Conservation (phyloP, 805 yeast species). For the Candida jianshihensis region DNA sequence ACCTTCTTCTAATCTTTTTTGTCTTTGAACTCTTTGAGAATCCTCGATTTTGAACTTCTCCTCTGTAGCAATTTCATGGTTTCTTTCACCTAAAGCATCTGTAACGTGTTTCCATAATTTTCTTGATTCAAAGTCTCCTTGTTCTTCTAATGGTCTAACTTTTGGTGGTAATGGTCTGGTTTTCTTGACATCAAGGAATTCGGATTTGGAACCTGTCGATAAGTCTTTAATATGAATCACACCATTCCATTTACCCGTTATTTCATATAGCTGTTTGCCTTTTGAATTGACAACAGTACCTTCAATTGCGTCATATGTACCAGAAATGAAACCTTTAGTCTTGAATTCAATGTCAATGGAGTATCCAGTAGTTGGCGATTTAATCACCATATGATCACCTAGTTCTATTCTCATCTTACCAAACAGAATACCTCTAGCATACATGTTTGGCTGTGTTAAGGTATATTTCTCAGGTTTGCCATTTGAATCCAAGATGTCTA, state of each 20-base stretch:
- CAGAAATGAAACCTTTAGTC: constrained; percentile 89
- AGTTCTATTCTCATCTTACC: constrained; percentile 86
- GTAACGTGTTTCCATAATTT: constrained; percentile 78
- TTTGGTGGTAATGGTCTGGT: constrained; percentile 52
- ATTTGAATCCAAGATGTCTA: constrained; percentile 44
- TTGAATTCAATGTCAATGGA: constrained; percentile 87
- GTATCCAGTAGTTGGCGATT: constrained; percentile 49
- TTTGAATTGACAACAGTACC: constrained; percentile 56
- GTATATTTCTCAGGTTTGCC: constrained; percentile 62
- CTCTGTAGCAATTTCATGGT: constrained; percentile 80
- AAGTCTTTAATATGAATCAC: constrained; percentile 60
- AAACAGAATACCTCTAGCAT: constrained; percentile 87
- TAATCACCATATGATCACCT: constrained; percentile 85
- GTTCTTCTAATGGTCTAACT: constrained; percentile 75
- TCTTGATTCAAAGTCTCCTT: constrained; percentile 75
- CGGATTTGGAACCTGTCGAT: constrained; percentile 39
- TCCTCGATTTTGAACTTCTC: constrained; percentile 86
- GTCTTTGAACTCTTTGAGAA: constrained; percentile 70
- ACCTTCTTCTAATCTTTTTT: constrained; percentile 69
- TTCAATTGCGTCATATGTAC: constrained; percentile 83
- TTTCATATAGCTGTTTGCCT: constrained; percentile 53
- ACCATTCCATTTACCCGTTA: constrained; percentile 93
- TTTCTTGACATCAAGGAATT: constrained; percentile 54
- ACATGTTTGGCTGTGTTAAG: constrained; percentile 92
- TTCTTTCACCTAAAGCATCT: constrained; percentile 69